phyloP scores from a whole-genome alignment of 192 early-diverging fungal species.

The Funneliformis geosporum region DNA sequence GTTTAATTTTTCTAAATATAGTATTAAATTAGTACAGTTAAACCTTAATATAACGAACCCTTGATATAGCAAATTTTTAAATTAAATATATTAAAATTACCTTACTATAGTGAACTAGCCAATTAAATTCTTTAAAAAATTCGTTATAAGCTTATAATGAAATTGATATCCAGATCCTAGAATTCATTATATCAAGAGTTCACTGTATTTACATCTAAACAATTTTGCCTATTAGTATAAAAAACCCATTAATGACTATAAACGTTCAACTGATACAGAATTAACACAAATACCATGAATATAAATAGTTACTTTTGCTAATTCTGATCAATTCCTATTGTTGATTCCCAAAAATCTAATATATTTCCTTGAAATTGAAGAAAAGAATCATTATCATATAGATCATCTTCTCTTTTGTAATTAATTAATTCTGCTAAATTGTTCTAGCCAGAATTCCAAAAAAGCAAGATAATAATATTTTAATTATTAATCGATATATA shows the following conservation, averaged over 20 bases:
- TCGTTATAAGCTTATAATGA: no score
- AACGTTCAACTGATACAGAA: not conserved
- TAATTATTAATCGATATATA: not conserved
- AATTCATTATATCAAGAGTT: no score
- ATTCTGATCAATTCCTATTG: not conserved
- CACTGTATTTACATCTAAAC: not conserved
- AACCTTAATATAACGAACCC: no score
- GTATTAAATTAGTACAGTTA: no score
- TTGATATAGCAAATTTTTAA: no score
- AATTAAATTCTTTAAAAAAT: no score
- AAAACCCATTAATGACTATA: not conserved
- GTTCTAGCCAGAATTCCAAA: not conserved
- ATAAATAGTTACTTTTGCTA: not conserved
- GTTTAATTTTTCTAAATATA: no score
- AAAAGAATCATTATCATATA: slow-evolving; percentile 20
- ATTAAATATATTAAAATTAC: no score
- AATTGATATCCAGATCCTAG: no score
- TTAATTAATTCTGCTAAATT: slow-evolving; percentile 14
- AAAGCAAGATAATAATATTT: not conserved
- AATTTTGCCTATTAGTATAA: not conserved
- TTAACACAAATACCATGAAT: not conserved
- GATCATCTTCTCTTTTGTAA: slow-evolving; percentile 3
- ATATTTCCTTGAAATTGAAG: slow-evolving; percentile 1
- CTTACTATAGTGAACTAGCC: no score
- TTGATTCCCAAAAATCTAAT: slow-evolving; percentile 6